phyloP scores from a whole-genome alignment of 306 rosid species.

The Argentina anserina region DNA sequence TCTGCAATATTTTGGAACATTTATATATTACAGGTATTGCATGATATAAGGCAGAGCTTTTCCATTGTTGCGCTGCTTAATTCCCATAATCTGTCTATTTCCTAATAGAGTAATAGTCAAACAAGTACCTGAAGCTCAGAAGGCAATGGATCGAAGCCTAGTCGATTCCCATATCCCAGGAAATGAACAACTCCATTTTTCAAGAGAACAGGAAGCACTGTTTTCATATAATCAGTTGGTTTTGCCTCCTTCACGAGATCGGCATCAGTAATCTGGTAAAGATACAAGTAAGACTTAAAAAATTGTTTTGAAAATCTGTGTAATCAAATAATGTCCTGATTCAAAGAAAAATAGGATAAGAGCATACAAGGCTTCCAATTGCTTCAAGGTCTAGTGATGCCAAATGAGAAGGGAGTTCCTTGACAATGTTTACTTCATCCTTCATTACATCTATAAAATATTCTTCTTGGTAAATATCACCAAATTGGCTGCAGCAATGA shows the following conservation, averaged over 20 bases:
- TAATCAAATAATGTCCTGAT: too few relatives aligned
- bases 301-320: conserved; percentile 8
- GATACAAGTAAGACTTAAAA: conserved; percentile 6
- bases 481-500: conserved; percentile 70
- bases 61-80: not conserved
- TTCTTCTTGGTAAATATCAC: conserved; percentile 87
- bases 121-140: conserved; percentile 66
- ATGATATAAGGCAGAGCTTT: not conserved
- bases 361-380: conserved; percentile 74
- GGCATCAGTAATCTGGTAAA: conserved; percentile 80
- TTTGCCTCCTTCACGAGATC: conserved; percentile 90
- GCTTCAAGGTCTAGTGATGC: conserved; percentile 61
- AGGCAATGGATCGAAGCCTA: conserved; percentile 89
- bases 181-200: conserved; percentile 72
- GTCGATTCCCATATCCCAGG: conserved; percentile 89
- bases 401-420: conserved; percentile 79
- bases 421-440: conserved; percentile 60
- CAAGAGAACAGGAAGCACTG: conserved; percentile 64
- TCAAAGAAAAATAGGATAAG: not conserved
- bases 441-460: conserved; percentile 63
- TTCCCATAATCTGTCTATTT: not conserved
- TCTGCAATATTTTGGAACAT: conserved; percentile 41
- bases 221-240: conserved; percentile 52
- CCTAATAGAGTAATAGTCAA: not conserved
- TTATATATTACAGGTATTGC: not conserved